phyloP scores from a whole-genome alignment of 1,284 basidiomycete species.

The Apiotrichum siamense region DNA sequence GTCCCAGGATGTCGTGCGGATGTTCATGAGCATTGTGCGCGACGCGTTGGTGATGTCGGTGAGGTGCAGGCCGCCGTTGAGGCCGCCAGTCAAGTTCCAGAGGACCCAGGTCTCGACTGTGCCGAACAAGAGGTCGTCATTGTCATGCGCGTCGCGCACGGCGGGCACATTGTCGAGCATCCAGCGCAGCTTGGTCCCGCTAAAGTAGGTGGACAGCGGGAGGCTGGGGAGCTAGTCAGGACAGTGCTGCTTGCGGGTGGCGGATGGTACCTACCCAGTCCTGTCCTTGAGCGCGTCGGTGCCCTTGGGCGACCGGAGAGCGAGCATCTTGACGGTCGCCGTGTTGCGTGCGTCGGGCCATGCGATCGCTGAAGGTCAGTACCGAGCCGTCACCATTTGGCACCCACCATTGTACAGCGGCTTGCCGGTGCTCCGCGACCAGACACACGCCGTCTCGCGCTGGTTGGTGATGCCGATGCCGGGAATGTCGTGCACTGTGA shows the following conservation, averaged over 20 bases:
- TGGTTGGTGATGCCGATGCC: constrained; percentile 90
- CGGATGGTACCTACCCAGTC: constrained; percentile 11
- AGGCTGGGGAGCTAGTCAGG: constrained; percentile 49
- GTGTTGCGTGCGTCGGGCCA: constrained; percentile 84
- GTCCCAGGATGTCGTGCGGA: constrained; percentile 77
- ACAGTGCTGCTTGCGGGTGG: background rate
- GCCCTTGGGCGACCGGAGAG: constrained; percentile 7
- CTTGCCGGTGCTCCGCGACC: constrained; percentile 85
- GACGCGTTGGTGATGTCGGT: constrained; percentile 97
- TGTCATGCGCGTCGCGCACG: constrained; percentile 72
- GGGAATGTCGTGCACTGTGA: constrained; percentile 72
- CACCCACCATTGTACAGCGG: constrained; percentile 59
- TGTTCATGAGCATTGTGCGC: constrained; percentile 85
- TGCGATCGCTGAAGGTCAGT: constrained; percentile 62
- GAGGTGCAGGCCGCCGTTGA: constrained; percentile 66
- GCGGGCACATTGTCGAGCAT: constrained; percentile 85
- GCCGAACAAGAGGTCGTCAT: constrained; percentile 79
- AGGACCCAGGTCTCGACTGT: constrained; percentile 85
- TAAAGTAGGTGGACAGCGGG: constrained; percentile 94
- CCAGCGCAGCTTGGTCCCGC: constrained; percentile 92
- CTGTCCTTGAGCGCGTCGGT: constrained; percentile 12
- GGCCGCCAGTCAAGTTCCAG: constrained; percentile 77
- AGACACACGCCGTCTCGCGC: constrained; percentile 90
- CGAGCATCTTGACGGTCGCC: constrained; percentile 9
- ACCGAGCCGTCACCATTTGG: background rate